phyloP scores from a whole-genome alignment of 140 eudicot species.

The Anethum foeniculum region DNA sequence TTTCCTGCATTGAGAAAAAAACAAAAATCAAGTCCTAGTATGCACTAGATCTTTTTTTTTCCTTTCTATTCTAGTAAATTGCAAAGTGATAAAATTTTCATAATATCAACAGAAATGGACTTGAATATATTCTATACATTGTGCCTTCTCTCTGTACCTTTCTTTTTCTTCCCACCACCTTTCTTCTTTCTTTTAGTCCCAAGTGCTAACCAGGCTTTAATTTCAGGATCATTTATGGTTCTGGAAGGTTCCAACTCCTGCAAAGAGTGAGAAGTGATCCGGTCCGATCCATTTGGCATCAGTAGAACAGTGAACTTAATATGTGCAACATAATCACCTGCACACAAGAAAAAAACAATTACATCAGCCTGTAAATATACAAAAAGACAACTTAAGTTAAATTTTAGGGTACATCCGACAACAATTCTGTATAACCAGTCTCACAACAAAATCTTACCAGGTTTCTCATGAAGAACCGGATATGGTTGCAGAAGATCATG shows the following conservation, averaged over 20 bases:
- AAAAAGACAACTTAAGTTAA: neutral
- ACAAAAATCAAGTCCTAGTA: neutral
- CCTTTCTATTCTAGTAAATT: neutral
- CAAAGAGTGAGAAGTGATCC: conserved; percentile 63
- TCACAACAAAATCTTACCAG: conserved; percentile 37
- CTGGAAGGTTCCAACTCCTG: conserved; percentile 81
- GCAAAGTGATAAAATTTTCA: neutral
- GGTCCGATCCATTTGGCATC: conserved; percentile 92
- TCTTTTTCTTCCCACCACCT: conserved; percentile 96
- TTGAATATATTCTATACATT: too few species aligned
- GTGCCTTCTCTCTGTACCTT: conserved; percentile 28
- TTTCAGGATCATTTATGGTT: conserved; percentile 57
- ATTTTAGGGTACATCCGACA: neutral
- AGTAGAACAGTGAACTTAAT: conserved; percentile 80
- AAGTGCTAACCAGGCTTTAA: conserved; percentile 81
- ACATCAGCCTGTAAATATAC: neutral
- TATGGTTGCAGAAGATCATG: conserved; percentile 90
- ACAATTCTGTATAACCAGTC: neutral
- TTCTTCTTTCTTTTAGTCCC: conserved; percentile 72
- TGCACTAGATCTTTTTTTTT: neutral
- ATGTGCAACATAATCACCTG: conserved; percentile 89
- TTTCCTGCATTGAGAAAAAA: conserved; percentile 32
- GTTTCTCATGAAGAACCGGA: conserved; percentile 89
- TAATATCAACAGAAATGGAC: neutral
- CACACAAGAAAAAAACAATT: neutral